Conservation (phyloP, 1,139 yeast genomes). For the Pichia sp. region DNA sequence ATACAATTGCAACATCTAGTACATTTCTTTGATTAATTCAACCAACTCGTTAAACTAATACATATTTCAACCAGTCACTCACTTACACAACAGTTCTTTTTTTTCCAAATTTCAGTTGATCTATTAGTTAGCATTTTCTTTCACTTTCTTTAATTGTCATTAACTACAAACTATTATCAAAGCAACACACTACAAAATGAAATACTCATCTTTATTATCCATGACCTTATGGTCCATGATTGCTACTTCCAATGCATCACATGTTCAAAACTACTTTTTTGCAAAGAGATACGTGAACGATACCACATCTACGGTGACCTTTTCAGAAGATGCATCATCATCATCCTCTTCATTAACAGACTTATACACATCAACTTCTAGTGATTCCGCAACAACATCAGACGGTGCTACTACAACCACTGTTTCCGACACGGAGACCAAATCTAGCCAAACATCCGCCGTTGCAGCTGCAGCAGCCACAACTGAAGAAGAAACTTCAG, state of each 20-base stretch:
- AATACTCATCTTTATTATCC: neutral
- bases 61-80: conserved; percentile 29
- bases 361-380: neutral
- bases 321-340: neutral
- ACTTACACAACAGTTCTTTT: conserved; percentile 15
- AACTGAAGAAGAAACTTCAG: conserved; percentile 2
- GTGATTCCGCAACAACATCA: neutral
- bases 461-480: conserved; percentile 1
- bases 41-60: conserved; percentile 8
- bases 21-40: neutral
- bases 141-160: neutral
- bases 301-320: conserved; percentile 7
- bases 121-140: conserved; percentile 1
- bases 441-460: neutral
- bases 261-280: conserved; percentile 19
- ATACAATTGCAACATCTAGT: no score
- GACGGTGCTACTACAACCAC: no score
- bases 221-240: conserved; percentile 13
- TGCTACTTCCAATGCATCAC: conserved; percentile 19
- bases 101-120: conserved; percentile 18
- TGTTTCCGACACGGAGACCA: no score
- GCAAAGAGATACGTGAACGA: conserved; percentile 27
- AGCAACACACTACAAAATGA: conserved; percentile 9
- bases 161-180: no score
- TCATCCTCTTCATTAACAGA: conserved; percentile 5